Evolutionary conservation across 2,329 filamentous ascomycete genomes (phyloP).

Genomic region (Chaetomiaceae sp.): DNA sequence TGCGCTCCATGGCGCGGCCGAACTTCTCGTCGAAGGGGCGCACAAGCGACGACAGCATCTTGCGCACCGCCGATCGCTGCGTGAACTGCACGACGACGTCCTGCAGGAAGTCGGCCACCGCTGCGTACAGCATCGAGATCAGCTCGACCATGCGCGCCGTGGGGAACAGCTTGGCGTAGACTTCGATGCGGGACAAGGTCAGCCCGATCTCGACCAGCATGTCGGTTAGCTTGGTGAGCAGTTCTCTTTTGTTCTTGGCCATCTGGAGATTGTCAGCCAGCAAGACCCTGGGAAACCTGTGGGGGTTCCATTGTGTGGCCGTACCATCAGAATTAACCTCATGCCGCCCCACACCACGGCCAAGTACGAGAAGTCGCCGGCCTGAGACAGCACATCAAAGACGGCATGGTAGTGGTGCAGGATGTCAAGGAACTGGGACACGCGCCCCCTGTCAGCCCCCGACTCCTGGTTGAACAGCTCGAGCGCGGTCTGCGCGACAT

Average conservation of each 20-base stretch:
- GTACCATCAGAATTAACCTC: conserved; percentile 13
- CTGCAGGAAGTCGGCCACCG: conserved; percentile 24
- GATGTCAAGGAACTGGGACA: conserved; percentile 21
- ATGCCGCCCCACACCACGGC: conserved; percentile 25
- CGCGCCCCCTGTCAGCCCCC: conserved; percentile 1
- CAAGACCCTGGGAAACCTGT: background rate
- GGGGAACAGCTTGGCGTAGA: conserved; percentile 21
- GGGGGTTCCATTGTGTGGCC: background rate
- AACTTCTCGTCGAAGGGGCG: conserved; percentile 16
- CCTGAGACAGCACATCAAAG: conserved; percentile 26
- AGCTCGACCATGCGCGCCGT: conserved; percentile 26
- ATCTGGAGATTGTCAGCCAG: conserved; percentile 13
- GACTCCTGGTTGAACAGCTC: conserved; percentile 13
- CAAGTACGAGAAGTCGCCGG: conserved; percentile 21
- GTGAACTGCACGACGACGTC: conserved; percentile 17
- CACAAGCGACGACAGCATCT: conserved; percentile 8
- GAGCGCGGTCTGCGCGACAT: conserved; percentile 20
- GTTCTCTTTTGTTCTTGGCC: conserved; percentile 23
- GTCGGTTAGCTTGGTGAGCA: conserved; percentile 23
- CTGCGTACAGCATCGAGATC: conserved; percentile 24
- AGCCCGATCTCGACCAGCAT: conserved; percentile 25
- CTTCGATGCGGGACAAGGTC: conserved; percentile 22
- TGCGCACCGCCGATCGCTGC: conserved; percentile 8
- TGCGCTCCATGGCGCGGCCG: conserved; percentile 16
- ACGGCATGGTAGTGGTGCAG: conserved; percentile 21